A percentile compares a stretch with the other conserved stretches of the same genome.
Evolutionary conservation across 495 filamentous ascomycete species (phyloP).

Genomic region (Tuber melanosporum): DNA sequence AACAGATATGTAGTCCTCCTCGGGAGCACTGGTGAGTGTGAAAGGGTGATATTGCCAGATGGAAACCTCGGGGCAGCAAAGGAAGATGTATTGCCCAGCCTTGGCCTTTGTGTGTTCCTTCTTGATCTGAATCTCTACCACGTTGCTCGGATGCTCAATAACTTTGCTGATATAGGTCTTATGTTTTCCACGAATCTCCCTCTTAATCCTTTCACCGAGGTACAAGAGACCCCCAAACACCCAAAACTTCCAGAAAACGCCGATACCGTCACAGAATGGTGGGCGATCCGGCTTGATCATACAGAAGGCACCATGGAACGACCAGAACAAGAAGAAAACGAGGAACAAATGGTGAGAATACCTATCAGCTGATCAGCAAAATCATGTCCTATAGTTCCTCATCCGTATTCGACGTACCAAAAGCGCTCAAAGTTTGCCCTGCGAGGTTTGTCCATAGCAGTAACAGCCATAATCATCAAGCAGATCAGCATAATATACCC

Average conservation of each 20-base stretch:
- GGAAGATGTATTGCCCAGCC: conserved; percentile 75
- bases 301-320: conserved; percentile 71
- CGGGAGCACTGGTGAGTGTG: conserved; percentile 69
- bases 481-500: conserved; percentile 70
- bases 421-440: conserved; percentile 70
- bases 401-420: conserved; percentile 51
- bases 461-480: conserved; percentile 61
- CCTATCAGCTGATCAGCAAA: conserved; percentile 22
- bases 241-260: conserved; percentile 77
- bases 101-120: conserved; percentile 70
- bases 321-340: conserved; percentile 76
- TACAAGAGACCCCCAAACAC: conserved; percentile 68
- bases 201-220: conserved; percentile 60
- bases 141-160: conserved; percentile 74
- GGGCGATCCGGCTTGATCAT: conserved; percentile 72
- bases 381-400: not conserved
- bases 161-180: conserved; percentile 76
- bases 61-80: conserved; percentile 73
- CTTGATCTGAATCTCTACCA: conserved; percentile 80
- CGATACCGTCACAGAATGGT: conserved; percentile 60
- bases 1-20: conserved; percentile 76
- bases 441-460: conserved; percentile 61
- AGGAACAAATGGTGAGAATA: conserved; percentile 67
- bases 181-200: conserved; percentile 64
- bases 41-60: conserved; percentile 77